Percentiles rank a stretch among this genome's conserved stretches.
These are phyloP conservation scores for Exophiala spinifera DNA, from an alignment of 2,329 filamentous ascomycete genomes.

Conservation along the genomic window DNA sequence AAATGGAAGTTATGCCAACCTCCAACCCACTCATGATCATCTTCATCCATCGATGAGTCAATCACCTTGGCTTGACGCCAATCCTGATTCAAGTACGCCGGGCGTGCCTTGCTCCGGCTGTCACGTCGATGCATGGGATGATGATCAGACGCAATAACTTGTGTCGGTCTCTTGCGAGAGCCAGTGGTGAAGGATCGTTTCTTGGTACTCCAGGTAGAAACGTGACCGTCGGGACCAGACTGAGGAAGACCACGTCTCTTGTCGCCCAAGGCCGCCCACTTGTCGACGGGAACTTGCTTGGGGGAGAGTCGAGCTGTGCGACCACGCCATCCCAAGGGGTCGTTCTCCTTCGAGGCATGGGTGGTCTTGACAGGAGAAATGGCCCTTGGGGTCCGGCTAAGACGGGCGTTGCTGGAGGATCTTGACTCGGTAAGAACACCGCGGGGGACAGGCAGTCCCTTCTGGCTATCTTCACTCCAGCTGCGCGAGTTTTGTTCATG, in stretches of 20 bases:
- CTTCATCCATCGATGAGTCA: constrained; percentile 46
- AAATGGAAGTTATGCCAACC: constrained; percentile 73
- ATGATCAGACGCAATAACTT: constrained; percentile 39
- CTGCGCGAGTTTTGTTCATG: constrained; percentile 66
- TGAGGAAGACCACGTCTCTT: constrained; percentile 66
- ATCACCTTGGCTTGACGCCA: constrained; percentile 43
- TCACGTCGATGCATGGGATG: constrained; percentile 34
- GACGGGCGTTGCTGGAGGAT: constrained; percentile 50
- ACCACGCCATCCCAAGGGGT: constrained; percentile 38
- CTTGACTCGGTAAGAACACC: constrained; percentile 54
- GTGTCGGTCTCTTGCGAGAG: constrained; percentile 44
- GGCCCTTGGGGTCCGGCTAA: constrained; percentile 52
- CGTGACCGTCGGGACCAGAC: constrained; percentile 51
- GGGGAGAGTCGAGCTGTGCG: constrained; percentile 62
- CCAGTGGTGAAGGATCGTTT: constrained; percentile 42
- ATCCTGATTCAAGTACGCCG: constrained; percentile 43
- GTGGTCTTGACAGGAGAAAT: constrained; percentile 63
- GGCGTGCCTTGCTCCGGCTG: constrained; percentile 37
- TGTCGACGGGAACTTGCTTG: constrained; percentile 58
- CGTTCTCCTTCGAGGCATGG: constrained; percentile 66
- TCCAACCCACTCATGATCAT: constrained; percentile 91
- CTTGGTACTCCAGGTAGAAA: constrained; percentile 43
- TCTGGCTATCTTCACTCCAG: constrained; percentile 73
- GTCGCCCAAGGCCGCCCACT: constrained; percentile 86
- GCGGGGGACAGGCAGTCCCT: constrained; percentile 49